Percentiles rank a stretch among this genome's conserved stretches.
These are phyloP conservation scores for Malus sieversii DNA, from an alignment of 306 rosid species.

Conservation along the genomic window DNA sequence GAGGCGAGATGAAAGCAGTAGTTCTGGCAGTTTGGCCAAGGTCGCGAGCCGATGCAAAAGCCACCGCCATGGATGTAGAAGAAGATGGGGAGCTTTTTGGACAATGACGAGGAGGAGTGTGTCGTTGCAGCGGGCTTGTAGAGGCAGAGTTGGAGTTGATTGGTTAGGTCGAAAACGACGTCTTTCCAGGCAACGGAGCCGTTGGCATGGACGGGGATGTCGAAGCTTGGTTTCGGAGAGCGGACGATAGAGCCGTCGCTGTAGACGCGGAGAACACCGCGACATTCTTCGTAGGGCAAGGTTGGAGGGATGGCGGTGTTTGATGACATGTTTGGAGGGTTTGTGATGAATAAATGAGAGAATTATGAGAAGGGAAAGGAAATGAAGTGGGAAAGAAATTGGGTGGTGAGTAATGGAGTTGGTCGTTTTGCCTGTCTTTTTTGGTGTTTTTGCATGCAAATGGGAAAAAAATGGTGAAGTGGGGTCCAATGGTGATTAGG, in stretches of 20 bases:
- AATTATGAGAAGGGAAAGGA: not conserved
- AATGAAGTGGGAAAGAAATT: not conserved
- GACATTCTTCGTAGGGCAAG: conserved; percentile 41
- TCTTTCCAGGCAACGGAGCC: conserved; percentile 70
- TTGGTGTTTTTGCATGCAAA: not conserved
- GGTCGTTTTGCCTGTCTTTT: not conserved
- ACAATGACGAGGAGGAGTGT: not conserved
- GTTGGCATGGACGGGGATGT: conserved; percentile 40
- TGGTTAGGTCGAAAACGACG: conserved; percentile 37
- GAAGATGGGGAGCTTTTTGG: conserved; percentile 45
- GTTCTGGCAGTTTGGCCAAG: conserved; percentile 85
- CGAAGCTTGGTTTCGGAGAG: conserved; percentile 45
- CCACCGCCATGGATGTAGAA: conserved; percentile 89
- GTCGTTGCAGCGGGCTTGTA: conserved; percentile 43
- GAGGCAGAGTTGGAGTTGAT: conserved; percentile 60
- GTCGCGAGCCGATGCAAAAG: conserved; percentile 85
- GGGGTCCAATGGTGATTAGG: not conserved
- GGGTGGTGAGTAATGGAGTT: not conserved
- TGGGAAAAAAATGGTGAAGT: not conserved
- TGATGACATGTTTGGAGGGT: conserved; percentile 1
- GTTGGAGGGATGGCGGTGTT: not conserved
- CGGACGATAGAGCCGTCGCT: conserved; percentile 69
- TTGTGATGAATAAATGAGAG: not conserved
- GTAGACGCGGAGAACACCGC: conserved; percentile 71
- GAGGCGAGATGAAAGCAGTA: conserved; percentile 55